Conservation (phyloP, 2,329 filamentous ascomycete species). For the Botrytis pseudocinerea region DNA sequence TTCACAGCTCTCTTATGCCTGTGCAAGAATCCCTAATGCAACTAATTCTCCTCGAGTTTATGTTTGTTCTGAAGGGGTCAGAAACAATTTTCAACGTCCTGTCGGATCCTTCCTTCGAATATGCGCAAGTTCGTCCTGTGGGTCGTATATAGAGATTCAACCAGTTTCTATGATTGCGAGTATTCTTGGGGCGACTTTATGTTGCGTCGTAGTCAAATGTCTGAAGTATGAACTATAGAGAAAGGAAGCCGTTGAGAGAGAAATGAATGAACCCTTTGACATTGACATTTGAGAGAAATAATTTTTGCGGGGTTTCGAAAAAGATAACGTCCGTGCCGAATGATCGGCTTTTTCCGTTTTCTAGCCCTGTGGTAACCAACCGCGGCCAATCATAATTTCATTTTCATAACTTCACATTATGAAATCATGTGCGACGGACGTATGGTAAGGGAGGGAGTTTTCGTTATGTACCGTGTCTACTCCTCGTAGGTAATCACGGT, state of each 20-base stretch:
- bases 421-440: neutral
- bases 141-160: neutral
- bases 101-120: neutral
- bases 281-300: conserved; percentile 17
- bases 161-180: neutral
- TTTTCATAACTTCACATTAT: neutral
- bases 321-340: conserved; percentile 5
- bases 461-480: neutral
- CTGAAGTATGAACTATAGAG: neutral
- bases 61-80: neutral
- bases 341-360: conserved; percentile 6
- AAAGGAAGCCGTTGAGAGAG: neutral
- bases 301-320: conserved; percentile 19
- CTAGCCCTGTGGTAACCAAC: neutral
- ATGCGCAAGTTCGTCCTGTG: neutral
- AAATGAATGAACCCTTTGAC: neutral
- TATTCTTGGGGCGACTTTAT: neutral
- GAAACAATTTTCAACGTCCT: neutral
- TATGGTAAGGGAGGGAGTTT: neutral
- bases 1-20: neutral
- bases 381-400: neutral
- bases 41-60: neutral
- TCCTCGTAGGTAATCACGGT: neutral
- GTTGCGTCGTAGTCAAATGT: neutral
- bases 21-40: neutral